Percentiles rank a stretch among this genome's conserved stretches.
Conservation (phyloP, 768 basidiomycete genomes). For the Hericium alpestre region DNA sequence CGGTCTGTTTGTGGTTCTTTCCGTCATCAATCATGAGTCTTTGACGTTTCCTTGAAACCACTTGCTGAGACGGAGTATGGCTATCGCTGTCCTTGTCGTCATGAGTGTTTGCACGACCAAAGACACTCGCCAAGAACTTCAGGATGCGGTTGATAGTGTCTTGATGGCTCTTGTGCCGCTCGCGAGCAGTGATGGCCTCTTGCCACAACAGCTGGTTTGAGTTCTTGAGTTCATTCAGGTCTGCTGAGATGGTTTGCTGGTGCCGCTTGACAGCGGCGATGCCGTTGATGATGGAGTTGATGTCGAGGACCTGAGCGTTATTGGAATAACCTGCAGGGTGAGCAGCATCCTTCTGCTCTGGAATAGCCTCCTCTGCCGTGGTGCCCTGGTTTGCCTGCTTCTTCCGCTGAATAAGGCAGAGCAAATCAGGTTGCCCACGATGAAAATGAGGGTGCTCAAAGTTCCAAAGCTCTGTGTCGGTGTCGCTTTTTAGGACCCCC, state of each 20-base stretch:
- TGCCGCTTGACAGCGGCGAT: slow-evolving; percentile 84
- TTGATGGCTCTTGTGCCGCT: slow-evolving; percentile 83
- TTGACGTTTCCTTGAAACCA: slow-evolving; percentile 38
- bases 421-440: slow-evolving; percentile 78
- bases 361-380: slow-evolving; percentile 18
- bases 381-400: slow-evolving; percentile 35
- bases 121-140: slow-evolving; percentile 88
- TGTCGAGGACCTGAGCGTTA: slow-evolving; percentile 53
- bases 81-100: slow-evolving; percentile 27
- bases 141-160: slow-evolving; percentile 95
- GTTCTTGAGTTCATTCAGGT: slow-evolving; percentile 79
- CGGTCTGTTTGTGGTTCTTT: slow-evolving; percentile 22
- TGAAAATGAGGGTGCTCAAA: slow-evolving; percentile 87
- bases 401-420: slow-evolving; percentile 83
- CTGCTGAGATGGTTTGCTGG: slow-evolving; percentile 83
- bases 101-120: slow-evolving; percentile 40
- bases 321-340: slow-evolving; percentile 17
- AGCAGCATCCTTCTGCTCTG: slow-evolving; percentile 14
- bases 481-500: slow-evolving; percentile 78
- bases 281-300: slow-evolving; percentile 69
- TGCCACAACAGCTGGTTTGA: slow-evolving; percentile 91
- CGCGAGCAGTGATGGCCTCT: slow-evolving; percentile 69
- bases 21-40: slow-evolving; percentile 62
- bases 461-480: slow-evolving; percentile 79
- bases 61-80: slow-evolving; percentile 22